Base-by-base conservation (phyloP, 2,329 filamentous ascomycete genomes). In the Alternaria conjuncta region DNA sequence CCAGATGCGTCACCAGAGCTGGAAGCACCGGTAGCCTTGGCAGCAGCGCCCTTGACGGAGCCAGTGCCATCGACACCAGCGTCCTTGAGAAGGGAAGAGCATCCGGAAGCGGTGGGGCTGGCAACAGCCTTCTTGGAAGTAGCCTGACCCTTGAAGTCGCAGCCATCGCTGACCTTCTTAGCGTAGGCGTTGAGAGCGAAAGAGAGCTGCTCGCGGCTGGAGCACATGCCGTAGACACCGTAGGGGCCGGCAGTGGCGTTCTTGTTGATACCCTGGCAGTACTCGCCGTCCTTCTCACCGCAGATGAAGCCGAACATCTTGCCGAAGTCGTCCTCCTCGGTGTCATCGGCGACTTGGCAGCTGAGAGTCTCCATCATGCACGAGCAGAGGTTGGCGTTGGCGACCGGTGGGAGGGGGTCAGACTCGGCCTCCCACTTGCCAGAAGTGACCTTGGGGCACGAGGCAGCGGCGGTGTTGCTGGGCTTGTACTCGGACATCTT, bases 331-430 rank as follows among this genome's bases (percentile, higher is more conserved):
- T 89, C 84, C 54, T 83, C 78, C 67, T 86, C 82, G 23, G 93
- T 82, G 71, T 81, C 80, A 60, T 75, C 71, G 50, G 85, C 80
- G 64, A 93, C 88, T 26, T 87, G 86, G 83, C 96, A 99, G 63
- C 84, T 83, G 61, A 97, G 84, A 47, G 88, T 89, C 68, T 87
- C 84, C 79, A 88, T 86, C 92, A 97, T 97, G 88, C 96, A 99
- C 61, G 85, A 81, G 86, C 96, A 99, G 50, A 97, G 89, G 47
- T 88, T 76, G 49, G 87, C 77, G 83, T 98, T 93, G 67, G 94
- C 94, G 11, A 87, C 88, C 10, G 94, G 95, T 26, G 96, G 96
- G 32, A 99, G 92, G 61, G 83, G 84, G 46, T 86, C 84, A 65
- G 82, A 79, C 56, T 86, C 85, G 57, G 92, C 91, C 70, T 86